Percentiles rank a stretch among this genome's conserved stretches.
Conservation (phyloP, 371 early-diverging fungal genomes). For the Rhizopus sp. region DNA sequence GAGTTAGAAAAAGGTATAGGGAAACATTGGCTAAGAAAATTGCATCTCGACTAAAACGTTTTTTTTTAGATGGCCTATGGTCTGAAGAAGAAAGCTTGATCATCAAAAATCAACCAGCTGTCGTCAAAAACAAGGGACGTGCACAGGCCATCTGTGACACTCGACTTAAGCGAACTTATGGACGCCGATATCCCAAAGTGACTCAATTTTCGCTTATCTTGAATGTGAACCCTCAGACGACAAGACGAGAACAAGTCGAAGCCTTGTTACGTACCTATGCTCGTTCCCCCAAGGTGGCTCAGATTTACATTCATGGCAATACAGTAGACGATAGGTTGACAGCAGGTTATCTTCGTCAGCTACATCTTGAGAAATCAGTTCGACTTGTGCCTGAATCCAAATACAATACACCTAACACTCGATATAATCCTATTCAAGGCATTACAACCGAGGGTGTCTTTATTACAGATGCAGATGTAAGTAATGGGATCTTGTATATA, state of each 20-base stretch:
- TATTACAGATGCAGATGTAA: slow-evolving; percentile 34
- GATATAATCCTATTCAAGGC: slow-evolving; percentile 32
- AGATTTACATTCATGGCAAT: slow-evolving; percentile 12
- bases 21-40: not conserved
- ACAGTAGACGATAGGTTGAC: slow-evolving; percentile 4
- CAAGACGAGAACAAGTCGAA: slow-evolving; percentile 4
- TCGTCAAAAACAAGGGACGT: slow-evolving; percentile 11
- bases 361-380: slow-evolving; percentile 15
- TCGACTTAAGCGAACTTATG: slow-evolving; percentile 14
- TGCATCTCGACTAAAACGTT: not conserved
- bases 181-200: slow-evolving; percentile 13
- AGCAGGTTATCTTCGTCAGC: slow-evolving; percentile 3
- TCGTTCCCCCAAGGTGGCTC: slow-evolving; percentile 13
- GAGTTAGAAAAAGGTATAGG: slow-evolving; percentile 12
- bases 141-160: slow-evolving; percentile 15
- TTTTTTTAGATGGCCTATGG: not conserved
- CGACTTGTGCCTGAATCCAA: not conserved
- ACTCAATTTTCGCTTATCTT: slow-evolving; percentile 24
- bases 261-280: slow-evolving; percentile 9
- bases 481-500: not conserved
- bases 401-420: slow-evolving; percentile 22
- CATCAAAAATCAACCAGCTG: not conserved
- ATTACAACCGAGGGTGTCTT: slow-evolving; percentile 24
- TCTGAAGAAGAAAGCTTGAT: not conserved
- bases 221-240: not conserved